Percentiles rank a stretch among this genome's conserved stretches.
phyloP scores from a whole-genome alignment of 306 rosid species.

The Vigna hirtella region DNA sequence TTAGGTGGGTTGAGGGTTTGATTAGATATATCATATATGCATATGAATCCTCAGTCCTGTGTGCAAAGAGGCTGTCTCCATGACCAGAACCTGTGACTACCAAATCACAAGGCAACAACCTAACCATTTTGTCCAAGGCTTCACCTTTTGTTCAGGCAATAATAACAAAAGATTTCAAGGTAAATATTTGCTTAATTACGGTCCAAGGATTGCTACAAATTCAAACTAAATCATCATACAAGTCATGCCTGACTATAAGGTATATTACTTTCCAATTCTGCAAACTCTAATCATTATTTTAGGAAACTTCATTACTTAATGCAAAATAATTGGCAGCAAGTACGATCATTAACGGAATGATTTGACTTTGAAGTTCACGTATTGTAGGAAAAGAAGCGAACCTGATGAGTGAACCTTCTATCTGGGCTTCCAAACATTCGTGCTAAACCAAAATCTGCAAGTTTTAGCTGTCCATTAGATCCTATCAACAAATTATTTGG shows the following conservation, averaged over 20 bases:
- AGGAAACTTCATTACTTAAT: constrained; percentile 2
- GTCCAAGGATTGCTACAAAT: constrained; percentile 3
- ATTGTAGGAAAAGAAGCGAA: constrained; percentile 48
- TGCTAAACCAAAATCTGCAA: constrained; percentile 99
- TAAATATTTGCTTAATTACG: not conserved
- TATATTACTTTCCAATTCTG: not conserved
- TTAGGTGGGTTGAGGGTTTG: not conserved
- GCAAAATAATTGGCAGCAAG: not conserved
- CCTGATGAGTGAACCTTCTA: constrained; percentile 97
- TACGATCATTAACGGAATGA: not conserved
- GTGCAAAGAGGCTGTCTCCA: not conserved
- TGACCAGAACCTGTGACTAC: constrained; percentile 1
- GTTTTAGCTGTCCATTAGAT: constrained; percentile 89
- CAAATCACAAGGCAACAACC: constrained; percentile 17
- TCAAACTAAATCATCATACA: not conserved
- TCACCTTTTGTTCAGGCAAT: not conserved
- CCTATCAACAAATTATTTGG: constrained; percentile 98
- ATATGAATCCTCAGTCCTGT: not conserved
- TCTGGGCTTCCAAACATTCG: constrained; percentile 97
- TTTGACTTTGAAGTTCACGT: not conserved
- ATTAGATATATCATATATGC: not conserved
- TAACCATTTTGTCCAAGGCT: not conserved
- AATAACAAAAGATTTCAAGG: not conserved
- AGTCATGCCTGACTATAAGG: constrained; percentile 3
- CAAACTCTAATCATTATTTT: not conserved